Evolutionary conservation across 2,329 filamentous ascomycete species (phyloP), one percentile per base, ranked within the genome.

Genomic region (Pezicula carpinea): DNA sequence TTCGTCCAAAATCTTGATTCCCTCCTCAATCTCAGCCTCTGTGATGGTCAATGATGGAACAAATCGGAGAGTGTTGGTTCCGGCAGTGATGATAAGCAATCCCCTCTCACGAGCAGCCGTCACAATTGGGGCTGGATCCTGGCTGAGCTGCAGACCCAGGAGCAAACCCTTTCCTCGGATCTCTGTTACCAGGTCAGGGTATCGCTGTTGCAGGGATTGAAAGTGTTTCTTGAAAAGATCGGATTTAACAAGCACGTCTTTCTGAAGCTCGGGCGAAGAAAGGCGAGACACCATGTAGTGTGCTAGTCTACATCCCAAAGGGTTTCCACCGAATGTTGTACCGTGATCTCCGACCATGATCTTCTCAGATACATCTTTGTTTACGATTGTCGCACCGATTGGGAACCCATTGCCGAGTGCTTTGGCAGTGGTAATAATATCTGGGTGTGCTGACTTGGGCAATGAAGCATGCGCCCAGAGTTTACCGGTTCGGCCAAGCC

Each of bases 321-420:
- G 85, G 64, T 87, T 88, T 22, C 85, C 85, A 21, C 85, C 85
- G 56, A 87, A 88, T 5, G 85, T 89, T 2, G 85, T 89, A 39
- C 85, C 85, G 59, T 88, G 85, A 58, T 88, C 85, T 15, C 85
- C 85, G 26, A 77, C 65, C 56, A 73, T 70, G 58, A 80, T 79
- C 59, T 83, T 82, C 44, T 83, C 77, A 22, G 81, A 83, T 1
- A 95, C 87, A 19, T 75, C 71, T 46, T 61, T 61, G 54, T 72
- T 77, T 31, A 78, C 75, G 44, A 80, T 79, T 4, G 86, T 88
- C 6, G 93, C 93, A 43, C 89, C 93, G 56, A 99, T 91, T 40
- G 93, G 93, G 67, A 96, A 92, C 5, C 93, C 93, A 62, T 99
- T 99, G 14, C 93, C 93, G 2, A 99, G 82, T 1, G 93, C 93